Conservation (phyloP, 768 basidiomycete genomes). For the Lactifluus hygrophoroides region DNA sequence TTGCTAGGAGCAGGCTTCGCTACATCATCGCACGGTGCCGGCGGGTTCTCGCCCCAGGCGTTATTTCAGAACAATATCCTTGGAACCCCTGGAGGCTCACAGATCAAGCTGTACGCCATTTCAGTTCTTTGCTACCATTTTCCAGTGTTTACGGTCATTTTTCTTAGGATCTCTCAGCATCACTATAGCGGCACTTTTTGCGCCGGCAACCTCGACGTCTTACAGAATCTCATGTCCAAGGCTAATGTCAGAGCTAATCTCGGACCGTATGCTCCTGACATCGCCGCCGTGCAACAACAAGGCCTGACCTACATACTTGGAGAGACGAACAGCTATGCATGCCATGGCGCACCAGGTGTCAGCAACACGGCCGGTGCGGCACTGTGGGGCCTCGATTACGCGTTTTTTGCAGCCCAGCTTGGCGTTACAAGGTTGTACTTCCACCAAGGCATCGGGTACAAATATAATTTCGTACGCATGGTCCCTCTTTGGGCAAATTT, state of each 20-base stretch:
- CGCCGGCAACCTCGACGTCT: constrained; percentile 39
- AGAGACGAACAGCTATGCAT: constrained; percentile 31
- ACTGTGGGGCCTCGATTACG: constrained; percentile 60
- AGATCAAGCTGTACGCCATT: constrained; percentile 39
- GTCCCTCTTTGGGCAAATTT: too few relatives aligned
- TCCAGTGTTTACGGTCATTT: background rate
- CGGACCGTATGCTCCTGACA: constrained; percentile 42
- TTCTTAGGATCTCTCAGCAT: constrained; percentile 43
- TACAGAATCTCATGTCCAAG: constrained; percentile 64
- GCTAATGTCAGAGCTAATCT: constrained; percentile 46
- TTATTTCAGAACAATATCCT: constrained; percentile 42
- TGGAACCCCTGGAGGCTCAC: constrained; percentile 32
- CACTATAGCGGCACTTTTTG: constrained; percentile 55
- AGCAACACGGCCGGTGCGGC: constrained; percentile 66
- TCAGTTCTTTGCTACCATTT: constrained; percentile 3
- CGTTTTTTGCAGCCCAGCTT: constrained; percentile 47
- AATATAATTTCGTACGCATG: constrained; percentile 49
- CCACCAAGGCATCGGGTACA: constrained; percentile 63
- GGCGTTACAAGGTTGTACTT: constrained; percentile 50
- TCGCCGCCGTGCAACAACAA: constrained; percentile 37
- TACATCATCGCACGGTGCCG: constrained; percentile 36
- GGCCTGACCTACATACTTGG: constrained; percentile 51
- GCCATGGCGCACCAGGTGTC: constrained; percentile 42
- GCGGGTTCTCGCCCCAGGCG: constrained; percentile 47
- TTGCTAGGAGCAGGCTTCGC: constrained; percentile 46